These are phyloP conservation scores for Zanthoxylum bungeanum DNA, from an alignment of 345 rosid species.

Conservation along the genomic window DNA sequence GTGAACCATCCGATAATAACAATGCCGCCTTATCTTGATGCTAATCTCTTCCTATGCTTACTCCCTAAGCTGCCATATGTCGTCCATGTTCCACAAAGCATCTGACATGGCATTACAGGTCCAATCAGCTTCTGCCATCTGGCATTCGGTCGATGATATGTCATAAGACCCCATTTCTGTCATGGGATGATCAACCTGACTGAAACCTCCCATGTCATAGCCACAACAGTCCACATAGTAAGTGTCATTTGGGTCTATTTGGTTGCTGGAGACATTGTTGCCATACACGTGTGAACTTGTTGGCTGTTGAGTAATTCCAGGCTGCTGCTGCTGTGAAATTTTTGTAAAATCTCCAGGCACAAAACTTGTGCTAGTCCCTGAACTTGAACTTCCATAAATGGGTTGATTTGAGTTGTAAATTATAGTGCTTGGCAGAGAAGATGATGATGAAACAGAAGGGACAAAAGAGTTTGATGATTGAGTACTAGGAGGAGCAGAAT, in stretches of 20 bases:
- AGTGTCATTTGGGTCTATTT: slow-evolving; percentile 14
- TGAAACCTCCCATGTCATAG: slow-evolving; percentile 34
- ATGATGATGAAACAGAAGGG: slow-evolving; percentile 9
- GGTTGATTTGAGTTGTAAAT: slow-evolving; percentile 15
- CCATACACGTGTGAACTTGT: slow-evolving; percentile 14
- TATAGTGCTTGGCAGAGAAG: slow-evolving; percentile 17
- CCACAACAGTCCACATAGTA: slow-evolving; percentile 28
- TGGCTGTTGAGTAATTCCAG: slow-evolving; percentile 29
- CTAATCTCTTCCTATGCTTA: slow-evolving; percentile 18
- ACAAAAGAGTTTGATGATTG: neutral
- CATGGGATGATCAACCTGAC: slow-evolving; percentile 12
- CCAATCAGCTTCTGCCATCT: slow-evolving; percentile 41
- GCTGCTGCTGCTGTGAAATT: slow-evolving; percentile 22
- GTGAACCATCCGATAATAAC: too few species aligned
- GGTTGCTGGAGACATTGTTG: slow-evolving; percentile 17
- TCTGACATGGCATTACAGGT: slow-evolving; percentile 43
- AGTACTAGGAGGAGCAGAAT: slow-evolving; percentile 20
- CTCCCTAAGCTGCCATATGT: slow-evolving; percentile 68
- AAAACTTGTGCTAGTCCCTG: slow-evolving; percentile 22
- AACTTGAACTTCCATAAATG: slow-evolving; percentile 15
- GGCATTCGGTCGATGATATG: slow-evolving; percentile 29
- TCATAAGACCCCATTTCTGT: slow-evolving; percentile 26
- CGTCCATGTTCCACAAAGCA: slow-evolving; percentile 65
- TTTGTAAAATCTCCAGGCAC: slow-evolving; percentile 30
- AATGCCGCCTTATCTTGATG: slow-evolving; percentile 8